A percentile compares a stretch with the other conserved stretches of the same genome.
Evolutionary conservation across 2,329 filamentous ascomycete species (phyloP).

Genomic region (Trichoderma koningii): DNA sequence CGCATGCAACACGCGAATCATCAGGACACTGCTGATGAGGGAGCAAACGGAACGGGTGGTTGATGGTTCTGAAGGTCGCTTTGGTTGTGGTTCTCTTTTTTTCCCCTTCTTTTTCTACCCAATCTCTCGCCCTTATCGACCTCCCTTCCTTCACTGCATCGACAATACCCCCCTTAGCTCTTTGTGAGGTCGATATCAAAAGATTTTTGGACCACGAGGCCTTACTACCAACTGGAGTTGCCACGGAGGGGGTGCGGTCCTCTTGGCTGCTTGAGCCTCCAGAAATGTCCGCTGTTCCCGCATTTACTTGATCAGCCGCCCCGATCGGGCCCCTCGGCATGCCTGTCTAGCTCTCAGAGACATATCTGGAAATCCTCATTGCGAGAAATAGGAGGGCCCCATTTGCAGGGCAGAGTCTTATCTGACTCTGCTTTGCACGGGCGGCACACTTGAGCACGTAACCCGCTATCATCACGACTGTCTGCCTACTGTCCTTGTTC

Average conservation of each 20-base stretch:
- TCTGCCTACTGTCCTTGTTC: background rate
- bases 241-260: slow-evolving; percentile 2
- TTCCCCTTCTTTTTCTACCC: background rate
- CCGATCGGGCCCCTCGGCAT: background rate
- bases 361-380: background rate
- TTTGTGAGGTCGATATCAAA: background rate
- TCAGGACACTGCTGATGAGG: slow-evolving; percentile 16
- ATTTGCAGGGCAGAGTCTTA: background rate
- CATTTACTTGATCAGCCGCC: background rate
- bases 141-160: background rate
- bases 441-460: slow-evolving; percentile 6
- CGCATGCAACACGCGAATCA: slow-evolving; percentile 1
- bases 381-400: background rate
- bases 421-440: background rate
- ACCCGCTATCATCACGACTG: background rate
- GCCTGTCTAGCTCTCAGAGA: background rate
- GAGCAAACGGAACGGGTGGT: slow-evolving; percentile 1
- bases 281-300: background rate
- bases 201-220: background rate
- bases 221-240: background rate
- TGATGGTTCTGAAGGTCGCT: slow-evolving; percentile 13
- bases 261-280: background rate
- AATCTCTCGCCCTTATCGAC: background rate
- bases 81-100: slow-evolving; percentile 2
- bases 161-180: background rate